Conservation (phyloP, 2,329 filamentous ascomycete species). For the Didymella sp. region DNA sequence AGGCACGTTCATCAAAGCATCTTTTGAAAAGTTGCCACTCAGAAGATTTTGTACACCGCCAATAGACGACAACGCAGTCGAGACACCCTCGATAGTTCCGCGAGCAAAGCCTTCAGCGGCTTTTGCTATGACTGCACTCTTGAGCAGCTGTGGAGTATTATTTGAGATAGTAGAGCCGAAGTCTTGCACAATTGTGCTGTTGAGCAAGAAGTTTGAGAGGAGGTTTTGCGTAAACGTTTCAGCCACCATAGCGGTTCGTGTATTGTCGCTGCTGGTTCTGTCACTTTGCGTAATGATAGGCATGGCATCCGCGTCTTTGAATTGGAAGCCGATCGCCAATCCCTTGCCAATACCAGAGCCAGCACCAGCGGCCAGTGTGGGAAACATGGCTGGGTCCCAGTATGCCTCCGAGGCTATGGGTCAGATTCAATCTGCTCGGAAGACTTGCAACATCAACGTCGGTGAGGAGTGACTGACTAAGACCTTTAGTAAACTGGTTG, state of each 20-base stretch:
- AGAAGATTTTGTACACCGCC: conserved; percentile 39
- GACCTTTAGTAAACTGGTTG: conserved; percentile 31
- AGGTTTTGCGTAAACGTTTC: conserved; percentile 34
- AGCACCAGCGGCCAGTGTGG: conserved; percentile 36
- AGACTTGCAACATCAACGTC: conserved; percentile 29
- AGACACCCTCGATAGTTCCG: conserved; percentile 35
- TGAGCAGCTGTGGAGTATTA: conserved; percentile 15
- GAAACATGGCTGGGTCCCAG: conserved; percentile 25
- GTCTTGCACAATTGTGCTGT: conserved; percentile 28
- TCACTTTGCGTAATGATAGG: conserved; percentile 7
- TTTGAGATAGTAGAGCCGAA: conserved; percentile 5
- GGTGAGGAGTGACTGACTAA: conserved; percentile 36
- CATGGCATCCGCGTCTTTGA: conserved; percentile 17
- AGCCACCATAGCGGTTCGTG: conserved; percentile 26
- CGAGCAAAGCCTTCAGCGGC: conserved; percentile 39
- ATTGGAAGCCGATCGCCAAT: conserved; percentile 30
- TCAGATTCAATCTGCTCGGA: conserved; percentile 1
- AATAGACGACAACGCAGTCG: conserved; percentile 34
- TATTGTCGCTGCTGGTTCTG: conserved; percentile 17
- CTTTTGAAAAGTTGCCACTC: conserved; percentile 31
- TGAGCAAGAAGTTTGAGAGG: conserved; percentile 32
- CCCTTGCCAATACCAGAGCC: conserved; percentile 41
- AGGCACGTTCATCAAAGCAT: conserved; percentile 31
- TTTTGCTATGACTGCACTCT: conserved; percentile 25
- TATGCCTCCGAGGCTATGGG: conserved; percentile 1